Evolutionary conservation across 768 basidiomycete species (phyloP), one percentile per base, ranked within the genome.

Genomic region (Tylopilus sp.): DNA sequence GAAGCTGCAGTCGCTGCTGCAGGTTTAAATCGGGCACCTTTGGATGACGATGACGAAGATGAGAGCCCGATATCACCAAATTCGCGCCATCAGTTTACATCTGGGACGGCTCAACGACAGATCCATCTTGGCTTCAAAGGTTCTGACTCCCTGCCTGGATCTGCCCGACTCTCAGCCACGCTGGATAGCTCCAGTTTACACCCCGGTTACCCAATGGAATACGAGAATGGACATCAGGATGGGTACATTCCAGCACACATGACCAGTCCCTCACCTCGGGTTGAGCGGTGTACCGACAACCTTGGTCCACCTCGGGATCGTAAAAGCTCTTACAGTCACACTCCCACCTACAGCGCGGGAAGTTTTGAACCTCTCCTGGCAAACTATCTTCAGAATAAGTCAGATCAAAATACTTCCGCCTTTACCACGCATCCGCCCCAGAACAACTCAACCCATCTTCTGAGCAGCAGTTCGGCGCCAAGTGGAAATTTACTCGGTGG

Each of bases 1-100:
- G 82, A 83, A n/a, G 86, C 85, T 33, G 82, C 82, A 7, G 76
- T 87, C 47, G 82, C 84, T 10, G 88, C 85, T 28, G 84, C 86
- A 2, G 87, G 89, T 24, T 79, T 84, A 66, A 77, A 81, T 62
- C 80, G 88, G 45, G 72, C 78, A 1, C 85, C 84, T 26, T 72
- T 91, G 30, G 85, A 83, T 54, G 85, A 86, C 57, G 86, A 84
- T 48, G 82, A 85, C 48, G 80, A 81, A 24, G 74, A 74, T 22
- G 54, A 53, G 42, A 63, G 59, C 54, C 57, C 58, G 43, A 50
- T 47, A 54, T 58, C 62, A 1, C 58, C 60, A 29, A 48, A 55
- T 48, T 37, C 55, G n/a, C 57, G 48, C 28, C 56, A 58, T 49
- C 69, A 55, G n/a, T 57, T 58, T 50, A 64, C 48, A 21, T 38